phyloP scores from a whole-genome alignment of 2,329 filamentous ascomycete species.

The Aspergillus niger region DNA sequence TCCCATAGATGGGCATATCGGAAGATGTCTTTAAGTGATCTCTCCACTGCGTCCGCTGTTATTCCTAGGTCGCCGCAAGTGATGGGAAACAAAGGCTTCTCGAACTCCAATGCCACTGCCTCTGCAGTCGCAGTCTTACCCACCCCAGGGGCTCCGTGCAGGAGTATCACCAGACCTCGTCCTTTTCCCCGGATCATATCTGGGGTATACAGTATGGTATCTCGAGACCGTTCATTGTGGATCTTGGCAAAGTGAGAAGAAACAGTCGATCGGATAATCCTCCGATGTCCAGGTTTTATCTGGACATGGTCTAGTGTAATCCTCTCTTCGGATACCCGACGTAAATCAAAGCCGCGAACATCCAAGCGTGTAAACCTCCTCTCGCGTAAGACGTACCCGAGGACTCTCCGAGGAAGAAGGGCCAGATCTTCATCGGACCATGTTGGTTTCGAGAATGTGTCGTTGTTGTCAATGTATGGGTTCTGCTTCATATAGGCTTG shows the following conservation, averaged over 20 bases:
- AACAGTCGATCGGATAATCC: neutral
- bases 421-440: neutral
- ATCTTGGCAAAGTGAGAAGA: neutral
- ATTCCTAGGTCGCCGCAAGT: constrained; percentile 54
- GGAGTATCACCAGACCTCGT: constrained; percentile 6
- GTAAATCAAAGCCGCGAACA: neutral
- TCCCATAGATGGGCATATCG: constrained; percentile 42
- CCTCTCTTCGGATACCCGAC: neutral
- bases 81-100: constrained; percentile 39
- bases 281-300: neutral
- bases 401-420: neutral
- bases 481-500: neutral
- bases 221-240: neutral
- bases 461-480: neutral
- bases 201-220: neutral
- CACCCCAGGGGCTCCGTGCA: constrained; percentile 11
- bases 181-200: constrained; percentile 2
- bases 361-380: neutral
- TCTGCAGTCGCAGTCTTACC: constrained; percentile 13
- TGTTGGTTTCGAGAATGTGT: neutral
- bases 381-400: neutral
- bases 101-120: neutral
- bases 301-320: neutral
- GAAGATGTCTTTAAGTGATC: constrained; percentile 47
- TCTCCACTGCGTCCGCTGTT: constrained; percentile 47